Evolutionary conservation across 192 early-diverging fungal genomes (phyloP).

Genomic region (Podila clonocystis): DNA sequence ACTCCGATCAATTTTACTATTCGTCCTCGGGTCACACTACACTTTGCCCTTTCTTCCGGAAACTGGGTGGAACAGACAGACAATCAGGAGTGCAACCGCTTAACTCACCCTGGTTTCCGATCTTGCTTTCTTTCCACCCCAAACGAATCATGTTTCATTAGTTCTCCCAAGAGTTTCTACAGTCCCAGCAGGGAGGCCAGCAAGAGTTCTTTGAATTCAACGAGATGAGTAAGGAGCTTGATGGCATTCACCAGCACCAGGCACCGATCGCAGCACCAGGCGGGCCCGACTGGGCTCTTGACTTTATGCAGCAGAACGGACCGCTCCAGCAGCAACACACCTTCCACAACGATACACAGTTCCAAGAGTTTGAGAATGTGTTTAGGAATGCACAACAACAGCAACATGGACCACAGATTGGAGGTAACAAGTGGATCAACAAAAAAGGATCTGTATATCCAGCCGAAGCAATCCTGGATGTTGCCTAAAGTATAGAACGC

Average conservation of each 20-base stretch:
- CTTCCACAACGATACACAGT: conserved; percentile 34
- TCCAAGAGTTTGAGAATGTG: conserved; percentile 60
- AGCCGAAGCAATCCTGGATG: background rate
- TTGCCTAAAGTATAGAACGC: background rate
- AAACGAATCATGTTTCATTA: conserved; percentile 13
- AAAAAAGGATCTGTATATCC: too few species aligned
- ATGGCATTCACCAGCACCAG: conserved; percentile 54
- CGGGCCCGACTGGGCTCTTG: conserved; percentile 71
- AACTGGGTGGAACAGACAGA: background rate
- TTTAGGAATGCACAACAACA: conserved; percentile 29
- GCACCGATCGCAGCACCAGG: conserved; percentile 19
- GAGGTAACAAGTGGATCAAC: conserved; percentile 3
- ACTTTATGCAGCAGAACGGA: conserved; percentile 63
- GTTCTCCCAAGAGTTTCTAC: conserved; percentile 70
- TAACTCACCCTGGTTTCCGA: background rate
- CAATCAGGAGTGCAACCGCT: conserved; percentile 6
- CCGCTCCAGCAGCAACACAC: conserved; percentile 55
- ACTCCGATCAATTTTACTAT: too few species aligned
- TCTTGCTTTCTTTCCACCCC: background rate
- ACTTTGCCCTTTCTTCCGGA: too few species aligned
- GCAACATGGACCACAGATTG: conserved; percentile 55
- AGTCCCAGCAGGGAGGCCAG: conserved; percentile 22
- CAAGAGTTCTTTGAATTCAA: conserved; percentile 72
- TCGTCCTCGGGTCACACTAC: too few species aligned
- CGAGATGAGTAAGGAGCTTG: conserved; percentile 76